Percentiles rank a stretch among this genome's conserved stretches.
Conservation (phyloP, 208 protist genomes). For the Leishmania guyanensis region DNA sequence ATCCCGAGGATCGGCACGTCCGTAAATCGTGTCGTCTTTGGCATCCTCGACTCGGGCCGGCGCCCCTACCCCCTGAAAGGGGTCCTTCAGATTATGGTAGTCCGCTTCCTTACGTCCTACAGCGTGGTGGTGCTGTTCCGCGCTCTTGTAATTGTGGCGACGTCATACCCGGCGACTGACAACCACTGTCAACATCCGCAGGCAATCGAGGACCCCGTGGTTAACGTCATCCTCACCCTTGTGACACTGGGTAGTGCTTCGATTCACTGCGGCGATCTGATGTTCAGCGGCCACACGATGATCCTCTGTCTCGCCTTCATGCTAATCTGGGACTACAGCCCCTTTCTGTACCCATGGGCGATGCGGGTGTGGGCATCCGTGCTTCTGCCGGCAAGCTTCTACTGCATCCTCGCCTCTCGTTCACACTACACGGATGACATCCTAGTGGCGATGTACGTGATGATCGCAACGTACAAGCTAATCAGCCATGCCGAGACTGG, state of each 20-base stretch:
- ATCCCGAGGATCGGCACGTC: constrained; percentile 21
- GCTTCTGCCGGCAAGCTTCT: constrained; percentile 58
- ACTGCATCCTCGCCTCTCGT: constrained; percentile 77
- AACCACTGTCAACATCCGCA: constrained; percentile 79
- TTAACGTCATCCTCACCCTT: constrained; percentile 82
- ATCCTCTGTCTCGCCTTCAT: constrained; percentile 63
- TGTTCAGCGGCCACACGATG: constrained; percentile 92
- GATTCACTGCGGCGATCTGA: constrained; percentile 90
- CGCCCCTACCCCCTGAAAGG: constrained; percentile 39
- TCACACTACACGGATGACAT: constrained; percentile 92
- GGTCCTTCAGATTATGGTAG: constrained; percentile 51
- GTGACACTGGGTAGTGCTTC: constrained; percentile 74
- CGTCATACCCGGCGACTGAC: constrained; percentile 82
- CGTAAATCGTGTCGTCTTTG: constrained; percentile 51
- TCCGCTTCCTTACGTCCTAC: constrained; percentile 80
- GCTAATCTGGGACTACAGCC: constrained; percentile 69
- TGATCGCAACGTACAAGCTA: constrained; percentile 64
- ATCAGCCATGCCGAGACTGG: constrained; percentile 57
- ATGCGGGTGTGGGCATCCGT: constrained; percentile 40
- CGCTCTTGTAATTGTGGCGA: constrained; percentile 68
- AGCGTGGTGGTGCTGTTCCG: constrained; percentile 69
- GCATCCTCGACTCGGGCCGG: constrained; percentile 45
- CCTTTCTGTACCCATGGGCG: constrained; percentile 51
- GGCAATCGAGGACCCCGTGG: constrained; percentile 57
- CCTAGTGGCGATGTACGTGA: constrained; percentile 62